Base-by-base conservation (phyloP, 495 filamentous ascomycete genomes). In the Aspergillus leporis region DNA sequence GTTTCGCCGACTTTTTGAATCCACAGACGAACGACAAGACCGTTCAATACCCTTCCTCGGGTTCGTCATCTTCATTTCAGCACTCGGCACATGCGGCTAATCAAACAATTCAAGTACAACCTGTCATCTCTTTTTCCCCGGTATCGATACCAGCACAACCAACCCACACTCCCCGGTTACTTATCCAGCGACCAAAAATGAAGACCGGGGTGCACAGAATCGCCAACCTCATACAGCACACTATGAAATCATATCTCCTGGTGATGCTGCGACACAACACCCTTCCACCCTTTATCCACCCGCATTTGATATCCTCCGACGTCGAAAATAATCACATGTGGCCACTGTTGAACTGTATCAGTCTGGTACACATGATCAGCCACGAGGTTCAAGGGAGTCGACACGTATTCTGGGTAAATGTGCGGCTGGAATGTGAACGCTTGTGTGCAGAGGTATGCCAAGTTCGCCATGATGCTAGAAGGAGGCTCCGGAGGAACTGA, bases 351-450 rank as follows among this genome's bases (percentile, higher is more conserved):
- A 81, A 79, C 56, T 81, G 78, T 51, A 46, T 46, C 18, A 46
- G 43, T 22, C 16, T 46, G 22, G 55, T 79, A 46, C 72, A 74
- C 60, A 78, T 81, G 76, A 63, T 77, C 31, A 56, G 50, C 22
- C 60, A 58, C 36, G 47, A 40, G 6, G 31, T 71, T 31, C 61
- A 61, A 47, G 71, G 70, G 16, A 77, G 69, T 63, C 73, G 76
- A 54, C 76, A 74, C 22, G 41, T 79, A 34, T 82, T 82, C 60
- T 82, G 67, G 67, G 55, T 32, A 51, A 78, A 79, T 62, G 78
- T 80, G 51, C 64, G 66, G 36, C 43, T 66, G 55, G 78, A 80
- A 60, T 82, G 78, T 63, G 76, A 80, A 58, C 69, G 72, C 19
- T 64, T 78, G 13, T 56, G 45, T 62, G 64, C 53, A 58, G 70